Evolutionary conservation across 1,139 yeast species (phyloP).

Genomic region (Suhomyces maxii): DNA sequence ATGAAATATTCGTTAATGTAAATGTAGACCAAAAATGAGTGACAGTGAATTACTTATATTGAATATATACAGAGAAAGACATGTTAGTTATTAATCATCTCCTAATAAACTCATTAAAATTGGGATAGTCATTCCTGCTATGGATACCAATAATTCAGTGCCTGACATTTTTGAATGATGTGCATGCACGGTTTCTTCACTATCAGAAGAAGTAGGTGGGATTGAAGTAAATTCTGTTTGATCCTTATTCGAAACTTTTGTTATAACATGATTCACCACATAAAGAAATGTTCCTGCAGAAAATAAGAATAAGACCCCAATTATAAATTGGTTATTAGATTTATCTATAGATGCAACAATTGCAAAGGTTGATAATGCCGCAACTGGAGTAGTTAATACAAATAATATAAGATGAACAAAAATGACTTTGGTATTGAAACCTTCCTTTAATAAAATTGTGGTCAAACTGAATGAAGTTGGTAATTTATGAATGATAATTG

Average conservation of each 20-base stretch:
- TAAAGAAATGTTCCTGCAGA: slow-evolving; percentile 75
- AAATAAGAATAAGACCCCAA: slow-evolving; percentile 56
- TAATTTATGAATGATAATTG: slow-evolving; percentile 68
- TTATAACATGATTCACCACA: slow-evolving; percentile 66
- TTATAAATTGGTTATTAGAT: slow-evolving; percentile 33
- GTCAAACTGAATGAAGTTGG: slow-evolving; percentile 75
- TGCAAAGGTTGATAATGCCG: slow-evolving; percentile 49
- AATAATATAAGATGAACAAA: slow-evolving; percentile 46
- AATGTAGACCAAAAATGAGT: no score
- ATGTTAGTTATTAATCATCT: slow-evolving; percentile 6
- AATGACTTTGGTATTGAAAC: slow-evolving; percentile 28
- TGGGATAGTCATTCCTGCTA: slow-evolving; percentile 23
- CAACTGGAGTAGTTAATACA: slow-evolving; percentile 53
- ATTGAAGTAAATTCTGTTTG: slow-evolving; percentile 5
- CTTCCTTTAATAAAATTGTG: slow-evolving; percentile 51
- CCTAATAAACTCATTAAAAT: slow-evolving; percentile 16
- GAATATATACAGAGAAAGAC: no score
- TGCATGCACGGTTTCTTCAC: slow-evolving; percentile 6
- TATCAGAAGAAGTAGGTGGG: slow-evolving; percentile 6
- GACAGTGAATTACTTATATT: no score
- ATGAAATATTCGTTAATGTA: no score
- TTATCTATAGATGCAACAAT: slow-evolving; percentile 31
- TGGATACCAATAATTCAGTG: slow-evolving; percentile 15
- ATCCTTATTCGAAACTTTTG: slow-evolving; percentile 27
- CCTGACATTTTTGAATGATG: slow-evolving; percentile 10